Percentiles rank a stretch among this genome's conserved stretches.
These are phyloP conservation scores for Lineolata rhizophorae DNA, from an alignment of 495 filamentous ascomycete species.

Conservation along the genomic window DNA sequence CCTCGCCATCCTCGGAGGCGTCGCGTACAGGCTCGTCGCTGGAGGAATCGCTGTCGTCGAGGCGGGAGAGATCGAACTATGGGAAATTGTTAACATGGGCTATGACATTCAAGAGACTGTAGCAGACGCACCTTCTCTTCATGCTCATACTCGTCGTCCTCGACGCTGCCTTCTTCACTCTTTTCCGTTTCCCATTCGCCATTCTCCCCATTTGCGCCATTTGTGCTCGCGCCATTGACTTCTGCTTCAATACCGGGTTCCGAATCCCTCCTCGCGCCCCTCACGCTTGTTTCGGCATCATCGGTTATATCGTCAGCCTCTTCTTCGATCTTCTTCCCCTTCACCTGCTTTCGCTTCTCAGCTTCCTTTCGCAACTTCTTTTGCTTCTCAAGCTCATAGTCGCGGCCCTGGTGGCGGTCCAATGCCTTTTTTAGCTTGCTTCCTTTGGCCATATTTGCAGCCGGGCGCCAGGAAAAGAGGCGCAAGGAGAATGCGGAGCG, in stretches of 20 bases:
- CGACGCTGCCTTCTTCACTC: too few relatives aligned
- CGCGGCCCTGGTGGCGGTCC: conserved; percentile 27
- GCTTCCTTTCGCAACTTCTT: conserved; percentile 27
- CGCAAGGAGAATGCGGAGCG: too few relatives aligned
- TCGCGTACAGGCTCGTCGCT: conserved; percentile 5
- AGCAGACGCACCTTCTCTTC: not conserved
- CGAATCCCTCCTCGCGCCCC: conserved; percentile 3
- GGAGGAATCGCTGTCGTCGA: conserved; percentile 13
- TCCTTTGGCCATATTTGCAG: conserved; percentile 14
- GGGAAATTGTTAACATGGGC: conserved; percentile 15
- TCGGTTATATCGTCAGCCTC: conserved; percentile 1
- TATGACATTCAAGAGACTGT: conserved; percentile 17
- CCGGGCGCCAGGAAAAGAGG: too few relatives aligned
- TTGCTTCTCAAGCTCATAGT: conserved; percentile 46
- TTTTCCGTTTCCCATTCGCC: conserved; percentile 18
- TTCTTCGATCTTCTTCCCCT: conserved; percentile 4
- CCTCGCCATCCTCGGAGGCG: conserved; percentile 5
- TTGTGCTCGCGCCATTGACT: conserved; percentile 6
- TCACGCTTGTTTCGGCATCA: conserved; percentile 6
- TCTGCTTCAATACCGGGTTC: conserved; percentile 10
- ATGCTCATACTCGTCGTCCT: conserved; percentile 22
- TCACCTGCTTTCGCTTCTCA: conserved; percentile 8
- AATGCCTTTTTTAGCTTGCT: conserved; percentile 14
- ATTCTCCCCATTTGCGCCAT: too few relatives aligned
- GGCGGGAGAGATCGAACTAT: conserved; percentile 8